A percentile compares a stretch with the other conserved stretches of the same genome.
Evolutionary conservation across 2,329 filamentous ascomycete species (phyloP).

Genomic region (Ceratocystis lukuohia): DNA sequence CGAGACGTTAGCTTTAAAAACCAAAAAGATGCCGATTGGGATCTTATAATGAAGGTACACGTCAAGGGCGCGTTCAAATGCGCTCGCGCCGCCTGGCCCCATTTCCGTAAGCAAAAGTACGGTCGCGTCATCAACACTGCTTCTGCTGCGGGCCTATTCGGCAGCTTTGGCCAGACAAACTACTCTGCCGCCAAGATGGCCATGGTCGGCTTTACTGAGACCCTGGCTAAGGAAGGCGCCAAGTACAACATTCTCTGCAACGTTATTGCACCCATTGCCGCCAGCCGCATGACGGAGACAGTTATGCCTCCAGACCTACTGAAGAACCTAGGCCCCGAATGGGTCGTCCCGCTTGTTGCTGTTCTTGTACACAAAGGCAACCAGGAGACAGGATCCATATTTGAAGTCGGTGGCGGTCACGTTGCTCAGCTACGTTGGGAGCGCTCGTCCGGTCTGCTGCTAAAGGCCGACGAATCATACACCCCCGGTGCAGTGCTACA

Average conservation of each 20-base stretch:
- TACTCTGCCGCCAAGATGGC: slow-evolving; percentile 95
- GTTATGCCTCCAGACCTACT: slow-evolving; percentile 91
- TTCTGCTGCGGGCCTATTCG: slow-evolving; percentile 90
- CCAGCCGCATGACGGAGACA: slow-evolving; percentile 88
- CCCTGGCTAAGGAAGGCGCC: slow-evolving; percentile 86
- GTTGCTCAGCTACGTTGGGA: slow-evolving; percentile 92
- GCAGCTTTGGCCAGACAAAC: slow-evolving; percentile 89
- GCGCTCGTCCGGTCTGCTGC: slow-evolving; percentile 72
- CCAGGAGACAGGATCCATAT: slow-evolving; percentile 79
- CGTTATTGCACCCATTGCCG: slow-evolving; percentile 84
- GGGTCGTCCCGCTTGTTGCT: slow-evolving; percentile 87
- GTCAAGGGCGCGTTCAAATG: slow-evolving; percentile 93
- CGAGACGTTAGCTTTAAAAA: slow-evolving; percentile 97
- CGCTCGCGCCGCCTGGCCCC: slow-evolving; percentile 82
- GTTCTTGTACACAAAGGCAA: slow-evolving; percentile 77
- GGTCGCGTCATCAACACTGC: slow-evolving; percentile 93
- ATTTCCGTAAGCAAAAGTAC: slow-evolving; percentile 98
- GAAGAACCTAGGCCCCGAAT: slow-evolving; percentile 75
- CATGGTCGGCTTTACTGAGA: slow-evolving; percentile 94
- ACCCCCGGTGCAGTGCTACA: slow-evolving; percentile 77
- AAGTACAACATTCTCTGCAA: slow-evolving; percentile 98
- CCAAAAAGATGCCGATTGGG: slow-evolving; percentile 95
- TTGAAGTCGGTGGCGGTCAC: slow-evolving; percentile 86
- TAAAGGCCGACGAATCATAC: slow-evolving; percentile 78
- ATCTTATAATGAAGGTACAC: slow-evolving; percentile 85